A percentile compares a stretch with the other conserved stretches of the same genome.
These are phyloP conservation scores for Arthrobotrys conoides DNA, from an alignment of 2,329 filamentous ascomycete species.

Conservation along the genomic window DNA sequence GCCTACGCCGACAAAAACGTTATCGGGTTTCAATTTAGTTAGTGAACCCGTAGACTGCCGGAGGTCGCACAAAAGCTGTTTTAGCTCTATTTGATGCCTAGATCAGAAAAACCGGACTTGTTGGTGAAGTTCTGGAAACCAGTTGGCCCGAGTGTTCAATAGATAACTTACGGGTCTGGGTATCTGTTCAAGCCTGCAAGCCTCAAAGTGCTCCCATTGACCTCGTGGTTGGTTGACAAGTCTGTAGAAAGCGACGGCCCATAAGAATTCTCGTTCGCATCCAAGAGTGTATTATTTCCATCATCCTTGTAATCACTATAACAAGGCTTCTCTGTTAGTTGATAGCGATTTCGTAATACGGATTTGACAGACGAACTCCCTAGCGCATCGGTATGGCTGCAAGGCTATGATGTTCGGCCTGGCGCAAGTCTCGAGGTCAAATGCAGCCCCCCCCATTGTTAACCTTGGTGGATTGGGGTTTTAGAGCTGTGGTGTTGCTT, in stretches of 20 bases:
- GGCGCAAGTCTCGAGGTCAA: conserved; percentile 81
- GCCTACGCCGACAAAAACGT: conserved; percentile 94
- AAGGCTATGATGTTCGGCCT: conserved; percentile 82
- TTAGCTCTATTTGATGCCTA: conserved; percentile 84
- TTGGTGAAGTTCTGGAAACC: background rate
- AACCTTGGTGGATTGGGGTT: background rate
- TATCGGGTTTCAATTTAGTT: conserved; percentile 80
- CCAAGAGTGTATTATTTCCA: conserved; percentile 93
- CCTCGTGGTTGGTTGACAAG: conserved; percentile 65
- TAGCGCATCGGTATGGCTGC: conserved; percentile 83
- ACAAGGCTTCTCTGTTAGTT: conserved; percentile 47
- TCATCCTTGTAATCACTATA: conserved; percentile 97
- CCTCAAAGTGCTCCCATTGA: conserved; percentile 74
- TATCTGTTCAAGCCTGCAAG: conserved; percentile 90
- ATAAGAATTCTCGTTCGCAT: conserved; percentile 98
- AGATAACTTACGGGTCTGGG: conserved; percentile 79
- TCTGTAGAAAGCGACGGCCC: conserved; percentile 80
- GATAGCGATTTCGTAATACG: conserved; percentile 42
- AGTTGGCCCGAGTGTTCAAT: background rate
- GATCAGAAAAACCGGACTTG: background rate
- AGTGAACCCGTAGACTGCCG: conserved; percentile 74
- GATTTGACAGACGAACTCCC: conserved; percentile 76
- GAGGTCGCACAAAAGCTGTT: conserved; percentile 86
- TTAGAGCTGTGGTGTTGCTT: background rate
- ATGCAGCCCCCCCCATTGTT: conserved; percentile 67